These are phyloP conservation scores for Fusarium nematophilum DNA, from an alignment of 2,329 filamentous ascomycete genomes.

Conservation along the genomic window DNA sequence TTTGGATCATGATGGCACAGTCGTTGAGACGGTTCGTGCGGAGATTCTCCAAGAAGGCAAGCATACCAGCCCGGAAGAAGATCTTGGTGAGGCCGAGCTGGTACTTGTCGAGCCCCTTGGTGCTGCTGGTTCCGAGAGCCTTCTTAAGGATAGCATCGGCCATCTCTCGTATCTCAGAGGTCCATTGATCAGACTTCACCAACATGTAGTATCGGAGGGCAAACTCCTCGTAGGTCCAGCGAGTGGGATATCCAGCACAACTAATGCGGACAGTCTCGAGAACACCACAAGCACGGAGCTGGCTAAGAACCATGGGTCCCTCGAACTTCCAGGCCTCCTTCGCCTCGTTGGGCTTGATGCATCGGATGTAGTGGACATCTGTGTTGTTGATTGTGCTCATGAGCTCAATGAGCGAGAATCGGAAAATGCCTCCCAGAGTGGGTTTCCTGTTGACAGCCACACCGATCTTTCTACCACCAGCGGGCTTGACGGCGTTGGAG, in stretches of 20 bases:
- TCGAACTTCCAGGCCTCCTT: constrained; percentile 99
- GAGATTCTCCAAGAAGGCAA: constrained; percentile 95
- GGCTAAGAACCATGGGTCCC: constrained; percentile 97
- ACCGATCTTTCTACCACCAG: constrained; percentile 85
- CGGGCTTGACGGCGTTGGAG: constrained; percentile 80
- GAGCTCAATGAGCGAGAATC: constrained; percentile 95
- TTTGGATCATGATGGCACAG: constrained; percentile 97
- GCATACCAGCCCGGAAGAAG: constrained; percentile 99
- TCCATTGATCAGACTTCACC: constrained; percentile 89
- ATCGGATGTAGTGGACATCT: constrained; percentile 98
- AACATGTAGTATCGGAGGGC: constrained; percentile 98
- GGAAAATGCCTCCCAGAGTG: constrained; percentile 97
- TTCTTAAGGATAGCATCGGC: constrained; percentile 91
- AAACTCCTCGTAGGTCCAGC: constrained; percentile 99
- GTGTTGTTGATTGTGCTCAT: constrained; percentile 99
- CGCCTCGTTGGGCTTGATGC: constrained; percentile 98
- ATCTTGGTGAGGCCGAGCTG: constrained; percentile 98
- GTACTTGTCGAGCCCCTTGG: constrained; percentile 88
- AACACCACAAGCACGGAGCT: constrained; percentile 97
- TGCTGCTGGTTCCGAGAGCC: constrained; percentile 82
- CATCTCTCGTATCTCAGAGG: constrained; percentile 92
- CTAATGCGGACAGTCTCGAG: constrained; percentile 98
- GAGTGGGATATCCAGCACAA: constrained; percentile 94
- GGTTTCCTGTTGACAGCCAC: constrained; percentile 96
- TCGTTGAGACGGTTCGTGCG: constrained; percentile 91